A percentile compares a stretch with the other conserved stretches of the same genome.
These are phyloP conservation scores for Morella rubra DNA, from an alignment of 306 rosid species.

Conservation along the genomic window DNA sequence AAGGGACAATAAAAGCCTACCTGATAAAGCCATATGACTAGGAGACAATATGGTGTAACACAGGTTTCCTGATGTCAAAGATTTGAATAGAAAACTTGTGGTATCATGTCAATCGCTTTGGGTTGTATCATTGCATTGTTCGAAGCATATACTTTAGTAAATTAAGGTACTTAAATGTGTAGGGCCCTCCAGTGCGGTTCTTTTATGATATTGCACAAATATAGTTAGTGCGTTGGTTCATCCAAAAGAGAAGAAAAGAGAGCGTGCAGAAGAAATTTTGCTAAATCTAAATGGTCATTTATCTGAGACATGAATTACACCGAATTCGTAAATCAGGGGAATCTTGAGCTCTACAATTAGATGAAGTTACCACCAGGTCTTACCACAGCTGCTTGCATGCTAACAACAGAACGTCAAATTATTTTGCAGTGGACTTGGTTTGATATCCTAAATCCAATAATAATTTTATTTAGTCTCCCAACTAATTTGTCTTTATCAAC, in stretches of 20 bases:
- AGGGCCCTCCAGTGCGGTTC: too few species aligned
- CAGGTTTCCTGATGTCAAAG: not conserved
- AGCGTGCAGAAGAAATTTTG: not conserved
- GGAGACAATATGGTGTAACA: not conserved
- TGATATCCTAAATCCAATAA: not conserved
- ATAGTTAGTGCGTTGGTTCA: too few species aligned
- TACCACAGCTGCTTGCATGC: not conserved
- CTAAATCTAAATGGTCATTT: not conserved
- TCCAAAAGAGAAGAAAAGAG: too few species aligned
- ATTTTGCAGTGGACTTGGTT: not conserved
- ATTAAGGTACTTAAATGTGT: not conserved
- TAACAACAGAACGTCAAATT: not conserved
- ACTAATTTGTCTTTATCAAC: not conserved
- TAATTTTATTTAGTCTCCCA: not conserved
- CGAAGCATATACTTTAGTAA: not conserved
- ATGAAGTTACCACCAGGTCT: not conserved
- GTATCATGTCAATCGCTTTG: not conserved
- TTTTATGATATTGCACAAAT: too few species aligned
- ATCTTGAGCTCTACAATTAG: not conserved
- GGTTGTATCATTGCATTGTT: not conserved
- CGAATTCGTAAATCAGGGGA: not conserved
- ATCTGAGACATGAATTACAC: not conserved
- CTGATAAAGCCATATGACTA: not conserved
- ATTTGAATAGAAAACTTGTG: not conserved
- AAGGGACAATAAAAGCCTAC: not conserved